Evolutionary conservation across 2,329 filamentous ascomycete species (phyloP), one percentile per base, ranked within the genome.

Genomic region (Helotiales sp.): DNA sequence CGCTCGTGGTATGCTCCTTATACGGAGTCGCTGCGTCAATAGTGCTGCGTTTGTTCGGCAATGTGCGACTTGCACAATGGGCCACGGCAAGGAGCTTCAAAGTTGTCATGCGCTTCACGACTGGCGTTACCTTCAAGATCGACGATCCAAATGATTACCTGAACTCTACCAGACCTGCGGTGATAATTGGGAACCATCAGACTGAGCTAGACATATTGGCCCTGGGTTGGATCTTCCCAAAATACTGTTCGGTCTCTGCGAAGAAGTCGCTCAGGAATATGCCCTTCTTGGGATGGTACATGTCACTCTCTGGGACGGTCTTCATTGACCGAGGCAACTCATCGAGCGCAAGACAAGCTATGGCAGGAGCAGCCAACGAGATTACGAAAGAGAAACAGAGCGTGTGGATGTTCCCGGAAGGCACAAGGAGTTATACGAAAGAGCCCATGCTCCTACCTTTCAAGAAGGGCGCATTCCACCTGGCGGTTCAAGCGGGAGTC

Each of bases 401-500:
- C 74, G 90, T 93, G 67, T 93, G 86, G 77, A 91, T 93, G 77
- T 93, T 93, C 74, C 89, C 90, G 58, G 95, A 99, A 77, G 95
- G 95, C 51, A 99, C 95, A 1, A 84, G 95, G 65, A 96, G 90
- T 72, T 96, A 98, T 76, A 82, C 89, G 57, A 85, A 88, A 67
- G 87, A 93, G 54, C 90, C 95, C 1, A 84, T 82, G 58, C 77
- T 99, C 68, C 79, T 98, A 54, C 90, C 92, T n/a, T 99, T 98
- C 81, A 99, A 99, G 78, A 99, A 99, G 80, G 95, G 95, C 59
- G 95, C 93, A 47, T 99, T 99, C 76, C 93, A 99, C 74, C 82
- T 99, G 31, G 95, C 95, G 46, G 85, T 99, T 19, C 90, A 98
- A 79, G 93, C 93, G 2, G 89, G 91, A 64, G 95, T 97, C 5